Evolutionary conservation across 768 basidiomycete genomes (phyloP), one percentile per base, ranked within the genome.

Genomic region (Lactarius sanguifluus): DNA sequence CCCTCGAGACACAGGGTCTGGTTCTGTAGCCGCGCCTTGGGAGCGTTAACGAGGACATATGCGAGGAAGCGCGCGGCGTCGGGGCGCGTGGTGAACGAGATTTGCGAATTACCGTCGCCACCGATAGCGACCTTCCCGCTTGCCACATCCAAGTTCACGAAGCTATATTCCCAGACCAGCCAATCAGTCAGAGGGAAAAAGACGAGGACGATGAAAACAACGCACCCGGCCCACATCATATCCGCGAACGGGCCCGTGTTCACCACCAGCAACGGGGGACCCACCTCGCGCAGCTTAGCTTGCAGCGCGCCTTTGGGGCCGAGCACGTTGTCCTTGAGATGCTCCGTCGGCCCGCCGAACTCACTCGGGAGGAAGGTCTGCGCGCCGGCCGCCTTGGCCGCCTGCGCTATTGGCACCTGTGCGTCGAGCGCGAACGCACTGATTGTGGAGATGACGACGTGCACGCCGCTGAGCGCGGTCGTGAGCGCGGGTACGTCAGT

Each of bases 301-400:
- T 71, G 68, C 6, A 70, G 16, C n/a, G 41, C n/a, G 28, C 56
- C n/a, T 43, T 71, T 70, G 23, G 5, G n/a, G 20, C 30, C 59
- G 3, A 70, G 55, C 20, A 47, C 10, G 5, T 3, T 10, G 47
- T 72, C 72, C 16, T 58, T 47, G 9, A 45, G 55, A 0, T 20
- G 23, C 9, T 64, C 63, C 15, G 69, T 72, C 5, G 73, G 66
- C 20, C 62, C 70, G 3, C 76, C 75, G 38, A 75, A 77, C 64
- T 77, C 76, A 59, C 71, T 70, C 5, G 71, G 71, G 1, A 71
- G 5, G 62, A 71, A 71, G 38, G 68, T 5, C 2, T 60, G 55
- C 52, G 70, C 66, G 23, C 71, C 70, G 4, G 71, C 71, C 5
- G 64, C 62, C 59, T 71, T 66, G 36, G 71, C 70, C 15, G 69